These are phyloP conservation scores for Trichocladium uniseriatum DNA, from an alignment of 495 filamentous ascomycete species.

Conservation along the genomic window DNA sequence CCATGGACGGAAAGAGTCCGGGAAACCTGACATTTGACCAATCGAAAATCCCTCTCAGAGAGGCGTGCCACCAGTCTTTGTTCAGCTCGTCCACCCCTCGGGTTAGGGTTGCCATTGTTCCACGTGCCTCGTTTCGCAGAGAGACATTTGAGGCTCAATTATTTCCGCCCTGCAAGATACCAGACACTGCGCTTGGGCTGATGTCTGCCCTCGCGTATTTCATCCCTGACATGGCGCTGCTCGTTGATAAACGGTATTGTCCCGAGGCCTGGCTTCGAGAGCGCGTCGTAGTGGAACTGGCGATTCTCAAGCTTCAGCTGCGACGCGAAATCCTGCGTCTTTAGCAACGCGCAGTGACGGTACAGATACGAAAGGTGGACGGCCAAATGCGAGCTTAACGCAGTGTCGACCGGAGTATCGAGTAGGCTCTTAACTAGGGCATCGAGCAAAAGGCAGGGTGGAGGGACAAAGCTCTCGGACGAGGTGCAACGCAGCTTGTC, in stretches of 20 bases:
- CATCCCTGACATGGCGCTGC: background rate
- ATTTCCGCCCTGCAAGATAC: too few species aligned
- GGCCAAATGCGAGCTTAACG: background rate
- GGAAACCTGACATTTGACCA: too few species aligned
- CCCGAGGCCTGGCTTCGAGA: conserved; percentile 1
- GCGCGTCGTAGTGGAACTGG: conserved; percentile 4
- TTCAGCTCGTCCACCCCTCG: too few species aligned
- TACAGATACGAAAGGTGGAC: background rate
- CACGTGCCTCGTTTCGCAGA: too few species aligned
- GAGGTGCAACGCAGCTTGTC: background rate
- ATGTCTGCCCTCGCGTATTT: background rate
- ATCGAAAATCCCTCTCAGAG: too few species aligned
- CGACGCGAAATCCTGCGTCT: background rate
- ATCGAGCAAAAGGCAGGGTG: background rate
- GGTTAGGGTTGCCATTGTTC: too few species aligned
- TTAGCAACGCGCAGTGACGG: background rate
- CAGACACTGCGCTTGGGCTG: background rate
- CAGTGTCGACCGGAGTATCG: background rate
- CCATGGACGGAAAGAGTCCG: too few species aligned
- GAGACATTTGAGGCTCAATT: too few species aligned
- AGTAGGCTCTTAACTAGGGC: background rate
- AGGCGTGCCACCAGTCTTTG: too few species aligned
- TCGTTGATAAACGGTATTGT: background rate
- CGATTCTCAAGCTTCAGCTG: background rate
- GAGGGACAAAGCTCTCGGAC: background rate